Base-by-base conservation (phyloP, 177 flowering plant genomes). In the Vitis hybrid region DNA sequence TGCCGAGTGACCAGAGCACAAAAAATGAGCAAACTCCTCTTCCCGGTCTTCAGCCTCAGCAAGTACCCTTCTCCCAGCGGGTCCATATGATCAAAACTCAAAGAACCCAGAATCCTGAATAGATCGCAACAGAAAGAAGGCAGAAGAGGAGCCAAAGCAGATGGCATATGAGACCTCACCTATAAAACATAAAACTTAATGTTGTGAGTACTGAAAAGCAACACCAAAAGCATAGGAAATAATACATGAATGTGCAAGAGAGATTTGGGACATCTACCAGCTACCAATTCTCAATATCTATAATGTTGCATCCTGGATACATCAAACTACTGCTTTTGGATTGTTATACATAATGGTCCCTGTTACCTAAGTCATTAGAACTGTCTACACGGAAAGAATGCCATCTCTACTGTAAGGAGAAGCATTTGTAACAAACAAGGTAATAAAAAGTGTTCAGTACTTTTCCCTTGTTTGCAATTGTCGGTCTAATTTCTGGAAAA, bases 91-190 rank as follows among this genome's bases (percentile, higher is more conserved):
- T 84, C 82, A 58, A 86, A 78, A 65, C 68, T 82, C 81, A 92
- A 72, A 21, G 90, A 87, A 62, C 78, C 82, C 75, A 92, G 73
- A 56, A 92, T 72, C 55, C 69, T 58, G 74, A 80, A 78, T 49
- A 92, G 75, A 82, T 89, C 87, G 12, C 35, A 67, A 75, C 90
- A 87, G 75, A 90, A 72, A 18, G 84, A 76, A 75, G 84, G 87
- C 73, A 92, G 66, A 13, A 71, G 75, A 57, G 92, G 88, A 57
- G 68, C 82, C 65, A 92, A 72, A 69, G 88, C 77, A 74, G 88
- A 83, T 69, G 97, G 94, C 94, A 92, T 89, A 72, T 92, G 78
- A 2, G 97, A 89, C 46, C 86, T 87, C 76, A 90, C 91, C 97
- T 92, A 73, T 30, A 78, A 75, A 62, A 78, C 78, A 15, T 40